Conservation (phyloP, 2,329 filamentous ascomycete species). For the Colletotrichum orchidophilum region DNA sequence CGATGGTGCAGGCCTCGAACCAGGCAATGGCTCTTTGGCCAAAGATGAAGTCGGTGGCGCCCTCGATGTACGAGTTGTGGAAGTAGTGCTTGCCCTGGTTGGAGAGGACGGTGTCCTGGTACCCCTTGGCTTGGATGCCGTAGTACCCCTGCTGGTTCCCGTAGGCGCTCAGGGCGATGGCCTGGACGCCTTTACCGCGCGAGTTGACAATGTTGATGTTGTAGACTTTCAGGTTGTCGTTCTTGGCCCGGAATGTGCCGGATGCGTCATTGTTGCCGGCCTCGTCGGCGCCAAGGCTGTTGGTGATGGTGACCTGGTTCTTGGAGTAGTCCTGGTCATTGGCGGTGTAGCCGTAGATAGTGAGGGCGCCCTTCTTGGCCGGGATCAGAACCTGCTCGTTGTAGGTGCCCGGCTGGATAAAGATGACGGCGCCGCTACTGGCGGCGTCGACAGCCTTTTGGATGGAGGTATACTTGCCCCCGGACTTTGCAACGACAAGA, state of each 20-base stretch:
- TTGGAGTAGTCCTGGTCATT: conserved; percentile 49
- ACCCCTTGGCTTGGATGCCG: conserved; percentile 59
- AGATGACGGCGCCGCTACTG: conserved; percentile 55
- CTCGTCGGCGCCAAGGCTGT: conserved; percentile 50
- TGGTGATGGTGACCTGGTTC: conserved; percentile 59
- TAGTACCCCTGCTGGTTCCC: conserved; percentile 53
- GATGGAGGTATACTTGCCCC: conserved; percentile 38
- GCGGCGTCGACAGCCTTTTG: conserved; percentile 68
- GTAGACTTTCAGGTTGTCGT: conserved; percentile 62
- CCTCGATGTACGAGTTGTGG: conserved; percentile 61
- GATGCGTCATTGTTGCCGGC: conserved; percentile 55
- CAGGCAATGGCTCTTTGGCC: conserved; percentile 62
- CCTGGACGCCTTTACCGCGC: conserved; percentile 58
- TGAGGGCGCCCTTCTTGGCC: conserved; percentile 67
- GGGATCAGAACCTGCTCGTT: conserved; percentile 57
- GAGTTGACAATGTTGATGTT: conserved; percentile 65
- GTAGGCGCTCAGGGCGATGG: conserved; percentile 62
- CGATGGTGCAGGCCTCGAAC: conserved; percentile 61
- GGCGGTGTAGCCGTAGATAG: conserved; percentile 61
- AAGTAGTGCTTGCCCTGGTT: conserved; percentile 63
- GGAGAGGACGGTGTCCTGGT: conserved; percentile 64
- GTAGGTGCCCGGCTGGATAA: conserved; percentile 42
- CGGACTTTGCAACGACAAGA: conserved; percentile 42
- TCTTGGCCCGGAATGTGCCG: conserved; percentile 41
- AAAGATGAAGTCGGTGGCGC: conserved; percentile 69